Base-by-base conservation (phyloP, 805 yeast genomes). In the Sugiyamaella mastotermitis region DNA sequence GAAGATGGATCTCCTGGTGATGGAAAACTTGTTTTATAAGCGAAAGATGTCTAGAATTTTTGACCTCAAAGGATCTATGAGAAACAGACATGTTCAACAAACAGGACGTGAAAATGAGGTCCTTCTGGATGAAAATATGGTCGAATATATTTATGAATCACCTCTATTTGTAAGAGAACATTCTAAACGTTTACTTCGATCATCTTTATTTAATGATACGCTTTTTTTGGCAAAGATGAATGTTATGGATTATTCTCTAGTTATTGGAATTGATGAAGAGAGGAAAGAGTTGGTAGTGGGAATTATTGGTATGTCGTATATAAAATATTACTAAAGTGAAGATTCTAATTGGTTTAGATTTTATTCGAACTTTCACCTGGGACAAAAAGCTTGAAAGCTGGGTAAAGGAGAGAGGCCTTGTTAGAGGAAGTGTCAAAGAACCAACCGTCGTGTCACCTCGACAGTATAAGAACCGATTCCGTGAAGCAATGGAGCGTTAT, bases 391-490 rank as follows among this genome's bases (percentile, higher is more conserved):
- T 92, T 19, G 99, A 92, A 58, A 87, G 94, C 57, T 92, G 98
- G 98, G 98, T 92, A 25, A 92, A 92, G 57, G 98, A 94, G 40
- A 83, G 85, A 52, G 88, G 90, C 1, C 66, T 92, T 25, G 95
- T 90, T 30, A 79, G 83, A 1, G 84, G 86, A 26, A 82, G 82
- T 36, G 84, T 86, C 1, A 90, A 84, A 51, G 95, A 84, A 48
- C 99, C 99, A 0, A 92, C 99, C 0, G 95, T 92, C 21, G 90
- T 92, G 6, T 90, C 98, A 0, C 99, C 99, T 1, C 78, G 87
- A 52, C 98, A 92, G 61, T 92, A 92, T 60, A 82, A 94, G 51
- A 85, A 81, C 41, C 68, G 99, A 48, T 92, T 92, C 57, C 71
- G 98, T 47, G 97, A 90, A 56, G 97, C 98, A 1, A 92, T 92